Evolutionary conservation across 805 yeast genomes (phyloP).

Genomic region (Tetrapisispora namnaoensis): DNA sequence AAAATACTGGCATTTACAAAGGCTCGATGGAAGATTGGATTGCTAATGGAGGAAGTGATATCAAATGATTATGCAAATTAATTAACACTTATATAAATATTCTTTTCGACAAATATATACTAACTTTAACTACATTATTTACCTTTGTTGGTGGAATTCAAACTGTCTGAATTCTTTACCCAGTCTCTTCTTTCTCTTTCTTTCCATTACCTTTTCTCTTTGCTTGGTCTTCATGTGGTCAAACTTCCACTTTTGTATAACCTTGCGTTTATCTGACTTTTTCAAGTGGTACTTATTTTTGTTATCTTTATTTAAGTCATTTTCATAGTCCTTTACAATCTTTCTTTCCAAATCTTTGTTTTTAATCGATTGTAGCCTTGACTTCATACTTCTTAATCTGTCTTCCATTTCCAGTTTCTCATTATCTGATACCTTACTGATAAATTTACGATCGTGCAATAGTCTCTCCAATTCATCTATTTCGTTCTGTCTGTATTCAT

Average conservation of each 20-base stretch:
- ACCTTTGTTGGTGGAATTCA: conserved; percentile 28
- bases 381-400: conserved; percentile 51
- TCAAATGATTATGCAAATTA: not conserved
- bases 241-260: conserved; percentile 68
- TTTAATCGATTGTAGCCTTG: conserved; percentile 57
- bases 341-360: conserved; percentile 66
- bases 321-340: conserved; percentile 52
- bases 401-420: conserved; percentile 47
- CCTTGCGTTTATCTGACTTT: conserved; percentile 59
- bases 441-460: conserved; percentile 44
- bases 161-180: conserved; percentile 65
- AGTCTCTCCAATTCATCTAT: conserved; percentile 47
- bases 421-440: conserved; percentile 30
- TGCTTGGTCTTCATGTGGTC: conserved; percentile 62
- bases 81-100: not conserved
- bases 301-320: conserved; percentile 42
- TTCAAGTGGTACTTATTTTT: conserved; percentile 49
- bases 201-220: conserved; percentile 73
- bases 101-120: not conserved
- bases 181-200: conserved; percentile 76
- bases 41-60: conserved; percentile 13
- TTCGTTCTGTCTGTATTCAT: conserved; percentile 74
- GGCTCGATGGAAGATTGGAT: conserved; percentile 85
- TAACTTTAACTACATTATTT: not conserved
- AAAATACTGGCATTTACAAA: conserved; percentile 60